Base-by-base conservation (phyloP, 2,329 filamentous ascomycete genomes). In the Cladophialophora yegresii region DNA sequence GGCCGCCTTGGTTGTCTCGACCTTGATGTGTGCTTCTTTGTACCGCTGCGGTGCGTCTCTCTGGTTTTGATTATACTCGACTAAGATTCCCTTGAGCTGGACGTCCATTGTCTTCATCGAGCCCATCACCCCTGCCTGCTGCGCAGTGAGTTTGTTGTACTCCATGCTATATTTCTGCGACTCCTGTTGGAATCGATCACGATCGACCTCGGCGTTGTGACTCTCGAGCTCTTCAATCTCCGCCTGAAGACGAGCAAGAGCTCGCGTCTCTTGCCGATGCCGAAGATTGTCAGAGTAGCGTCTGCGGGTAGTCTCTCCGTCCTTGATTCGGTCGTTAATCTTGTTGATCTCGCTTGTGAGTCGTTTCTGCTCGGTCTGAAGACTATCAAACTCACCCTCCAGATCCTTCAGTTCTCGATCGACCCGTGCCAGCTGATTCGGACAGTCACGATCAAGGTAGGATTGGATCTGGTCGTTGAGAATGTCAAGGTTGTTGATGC, bases 1-100 rank as follows among this genome's bases (percentile, higher is more conserved):
- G 2, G 92, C 93, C 3, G 93, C 93, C 76, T 93, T 96, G 55
- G 92, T 97, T 0, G 93, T 96, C 79, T 88, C 91, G 0, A 96
- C 91, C 71, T 90, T 89, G 79, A 98, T 92, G 75, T 96, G 91
- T 6, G 90, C 85, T 78, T 96, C 89, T 71, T 92, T 91, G 78
- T 93, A 98, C 71, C 90, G 89, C 47, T 82, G 77, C 50, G 88
- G 88, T 12, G 93, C 92, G 74, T 93, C 85, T 74, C 92, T 88
- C 81, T 96, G 97, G 70, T 97, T 90, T 9, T 88, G 87, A 55
- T 96, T 84, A 85, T 89, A 99, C 71, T 96, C 91, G 10, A 84
- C 80, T 28, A 92, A 77, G n/a, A 93, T 81, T 62, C 89, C 83
- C 58, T 80, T 81, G 7, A 97, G 82, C 72, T 96, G 89, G 63